Base-by-base conservation (phyloP, 2,329 filamentous ascomycete genomes). In the Alternaria ventricosa region DNA sequence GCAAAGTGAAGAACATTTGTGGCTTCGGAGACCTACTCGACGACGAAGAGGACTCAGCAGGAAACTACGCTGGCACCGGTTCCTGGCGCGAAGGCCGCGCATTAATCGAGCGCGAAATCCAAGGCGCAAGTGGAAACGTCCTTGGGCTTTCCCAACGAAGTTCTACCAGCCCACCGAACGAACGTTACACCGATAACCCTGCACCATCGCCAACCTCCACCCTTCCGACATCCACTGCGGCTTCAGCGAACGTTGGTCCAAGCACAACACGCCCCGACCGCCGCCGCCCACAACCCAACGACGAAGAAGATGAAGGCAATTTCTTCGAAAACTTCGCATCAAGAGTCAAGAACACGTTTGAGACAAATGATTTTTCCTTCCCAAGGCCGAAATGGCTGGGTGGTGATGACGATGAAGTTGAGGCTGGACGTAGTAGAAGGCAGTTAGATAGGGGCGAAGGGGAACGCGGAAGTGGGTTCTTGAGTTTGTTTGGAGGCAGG, bases 11-110 rank as follows among this genome's bases (percentile, higher is more conserved):
- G 79, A 90, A 89, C 25, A 79, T 91, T 58, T 87, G 95, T 60
- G 95, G 96, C 13, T 93, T 96, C 62, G 92, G 91, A 36, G 88
- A 93, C 43, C 83, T 94, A 1, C 88, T 94, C 46, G 92, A 93
- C 43, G 92, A 94, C 27, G 90, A 91, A 13, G 85, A 90, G 12
- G 87, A 89, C 25, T 88, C 87, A 54, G 83, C 85, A 7, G 84
- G 84, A 3, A 20, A 33, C 3, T 87, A 87, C 4, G 93, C 91
- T 67, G 93, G 93, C 13, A 89, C 90, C 1, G 93, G 92, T 1
- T 91, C 90, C 1, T 98, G 95, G 96, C 89, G 94, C 50, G 96
- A 98, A 81, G 96, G 96, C 4, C 88, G 93, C 55, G 91, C 94
- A 54, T 86, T 99, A 27, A 97, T 99, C 66, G 93, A 97, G 67